phyloP scores from a whole-genome alignment of 2,329 filamentous ascomycete genomes.

The Paramyrothecium sp. region DNA sequence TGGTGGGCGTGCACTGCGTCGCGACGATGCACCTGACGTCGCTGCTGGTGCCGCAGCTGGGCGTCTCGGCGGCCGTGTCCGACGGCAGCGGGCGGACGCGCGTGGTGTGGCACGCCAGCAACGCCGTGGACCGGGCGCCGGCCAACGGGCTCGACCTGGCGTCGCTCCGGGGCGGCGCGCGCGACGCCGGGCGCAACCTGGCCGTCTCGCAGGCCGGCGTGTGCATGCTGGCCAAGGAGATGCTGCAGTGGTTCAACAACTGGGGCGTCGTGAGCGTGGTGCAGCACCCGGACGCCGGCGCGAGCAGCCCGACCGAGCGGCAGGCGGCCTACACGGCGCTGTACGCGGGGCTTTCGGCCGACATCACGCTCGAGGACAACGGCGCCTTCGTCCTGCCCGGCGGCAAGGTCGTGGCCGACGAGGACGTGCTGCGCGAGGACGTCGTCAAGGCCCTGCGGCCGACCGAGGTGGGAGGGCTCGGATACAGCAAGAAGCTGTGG shows the following conservation, averaged over 20 bases:
- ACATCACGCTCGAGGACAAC: constrained; percentile 28
- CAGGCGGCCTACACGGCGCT: constrained; percentile 36
- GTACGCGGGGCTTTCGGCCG: constrained; percentile 35
- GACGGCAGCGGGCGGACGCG: constrained; percentile 17
- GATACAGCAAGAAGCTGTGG: constrained; percentile 22
- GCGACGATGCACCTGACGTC: constrained; percentile 30
- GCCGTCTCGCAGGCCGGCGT: constrained; percentile 33
- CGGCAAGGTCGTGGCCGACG: constrained; percentile 19
- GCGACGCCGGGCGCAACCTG: constrained; percentile 24
- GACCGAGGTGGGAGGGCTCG: constrained; percentile 21
- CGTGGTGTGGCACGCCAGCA: constrained; percentile 29
- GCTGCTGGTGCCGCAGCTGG: constrained; percentile 31
- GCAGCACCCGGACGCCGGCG: constrained; percentile 33
- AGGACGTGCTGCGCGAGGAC: constrained; percentile 18
- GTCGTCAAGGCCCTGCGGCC: constrained; percentile 21
- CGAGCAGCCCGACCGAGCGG: constrained; percentile 16
- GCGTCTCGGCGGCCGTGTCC: constrained; percentile 16
- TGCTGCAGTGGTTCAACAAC: constrained; percentile 10
- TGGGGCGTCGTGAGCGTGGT: constrained; percentile 25
- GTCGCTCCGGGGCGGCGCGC: constrained; percentile 15
- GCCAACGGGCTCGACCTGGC: constrained; percentile 25
- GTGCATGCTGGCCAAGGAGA: constrained; percentile 28
- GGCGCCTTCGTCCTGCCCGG: constrained; percentile 27
- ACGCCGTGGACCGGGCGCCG: constrained; percentile 22
- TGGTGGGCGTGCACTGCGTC: constrained; percentile 32